Evolutionary conservation across 2,329 filamentous ascomycete species (phyloP).

Genomic region (Cladosporium phlei): DNA sequence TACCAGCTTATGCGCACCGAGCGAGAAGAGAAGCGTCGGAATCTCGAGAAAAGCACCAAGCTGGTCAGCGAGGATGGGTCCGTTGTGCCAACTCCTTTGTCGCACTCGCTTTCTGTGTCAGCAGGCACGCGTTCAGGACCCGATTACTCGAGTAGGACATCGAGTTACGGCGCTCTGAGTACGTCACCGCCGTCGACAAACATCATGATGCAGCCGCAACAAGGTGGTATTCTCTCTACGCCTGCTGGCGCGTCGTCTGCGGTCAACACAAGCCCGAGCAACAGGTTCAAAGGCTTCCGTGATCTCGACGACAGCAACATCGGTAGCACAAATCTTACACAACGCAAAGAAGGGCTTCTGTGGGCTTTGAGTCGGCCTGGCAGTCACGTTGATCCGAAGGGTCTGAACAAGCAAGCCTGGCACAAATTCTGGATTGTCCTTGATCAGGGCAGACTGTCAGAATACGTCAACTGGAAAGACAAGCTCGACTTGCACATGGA

Average conservation of each 20-base stretch:
- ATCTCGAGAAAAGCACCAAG: conserved; percentile 81
- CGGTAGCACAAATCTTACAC: conserved; percentile 56
- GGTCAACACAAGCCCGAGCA: conserved; percentile 33
- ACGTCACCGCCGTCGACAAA: conserved; percentile 25
- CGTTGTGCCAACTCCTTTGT: conserved; percentile 24
- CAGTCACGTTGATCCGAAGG: conserved; percentile 90
- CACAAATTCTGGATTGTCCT: conserved; percentile 99
- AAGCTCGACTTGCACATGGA: conserved; percentile 95
- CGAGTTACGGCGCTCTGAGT: conserved; percentile 20
- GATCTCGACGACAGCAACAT: conserved; percentile 69
- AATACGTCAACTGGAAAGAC: conserved; percentile 99
- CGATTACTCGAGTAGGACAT: conserved; percentile 19
- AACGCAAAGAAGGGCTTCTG: conserved; percentile 86
- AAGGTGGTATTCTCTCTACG: conserved; percentile 21
- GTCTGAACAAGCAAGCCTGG: conserved; percentile 95
- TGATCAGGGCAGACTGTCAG: conserved; percentile 91
- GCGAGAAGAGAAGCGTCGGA: conserved; percentile 85
- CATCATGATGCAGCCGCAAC: conserved; percentile 21
- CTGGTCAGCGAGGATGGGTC: conserved; percentile 29
- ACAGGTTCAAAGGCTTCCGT: conserved; percentile 82
- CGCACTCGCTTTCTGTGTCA: conserved; percentile 25
- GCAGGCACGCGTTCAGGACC: conserved; percentile 24
- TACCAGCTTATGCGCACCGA: conserved; percentile 95
- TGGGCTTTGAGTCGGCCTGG: conserved; percentile 93
- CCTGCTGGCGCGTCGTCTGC: conserved; percentile 16